phyloP scores from a whole-genome alignment of 2,329 filamentous ascomycete genomes.

The Cladosporium sphaerospermum region DNA sequence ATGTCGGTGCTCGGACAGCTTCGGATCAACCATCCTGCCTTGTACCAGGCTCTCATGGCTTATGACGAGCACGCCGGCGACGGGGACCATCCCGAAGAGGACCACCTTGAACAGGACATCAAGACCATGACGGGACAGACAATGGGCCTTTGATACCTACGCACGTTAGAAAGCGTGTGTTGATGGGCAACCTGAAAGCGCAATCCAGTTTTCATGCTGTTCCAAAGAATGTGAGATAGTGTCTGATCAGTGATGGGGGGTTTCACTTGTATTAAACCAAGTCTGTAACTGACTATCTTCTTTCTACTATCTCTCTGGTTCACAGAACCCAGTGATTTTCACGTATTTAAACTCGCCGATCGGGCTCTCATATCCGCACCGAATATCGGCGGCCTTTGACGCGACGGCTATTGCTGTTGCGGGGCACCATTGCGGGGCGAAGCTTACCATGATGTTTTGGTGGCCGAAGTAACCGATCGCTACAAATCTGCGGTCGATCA shows the following conservation, averaged over 20 bases:
- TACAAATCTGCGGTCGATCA: conserved; percentile 10
- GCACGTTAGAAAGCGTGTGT: no score
- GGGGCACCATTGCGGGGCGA: conserved; percentile 5
- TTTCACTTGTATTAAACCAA: no score
- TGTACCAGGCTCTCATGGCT: background rate
- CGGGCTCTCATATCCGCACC: background rate
- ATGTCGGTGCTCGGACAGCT: background rate
- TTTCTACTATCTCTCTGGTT: no score
- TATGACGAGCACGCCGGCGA: background rate
- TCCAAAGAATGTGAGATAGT: no score
- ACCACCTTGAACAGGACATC: background rate
- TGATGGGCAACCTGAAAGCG: no score
- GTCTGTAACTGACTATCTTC: no score
- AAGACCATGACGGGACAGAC: background rate
- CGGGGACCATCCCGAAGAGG: background rate
- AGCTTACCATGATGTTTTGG: conserved; percentile 4
- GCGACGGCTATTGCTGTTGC: conserved; percentile 5
- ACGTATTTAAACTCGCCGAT: background rate
- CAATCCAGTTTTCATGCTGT: no score
- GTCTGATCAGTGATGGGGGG: no score
- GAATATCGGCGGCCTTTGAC: conserved; percentile 9
- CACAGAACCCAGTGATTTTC: no score
- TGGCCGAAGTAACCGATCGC: conserved; percentile 1
- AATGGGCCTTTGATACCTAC: background rate
- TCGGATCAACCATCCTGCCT: background rate